Percentiles rank a stretch among this genome's conserved stretches.
Conservation (phyloP, 1,284 basidiomycete genomes). For the Fistulina hepatica region DNA sequence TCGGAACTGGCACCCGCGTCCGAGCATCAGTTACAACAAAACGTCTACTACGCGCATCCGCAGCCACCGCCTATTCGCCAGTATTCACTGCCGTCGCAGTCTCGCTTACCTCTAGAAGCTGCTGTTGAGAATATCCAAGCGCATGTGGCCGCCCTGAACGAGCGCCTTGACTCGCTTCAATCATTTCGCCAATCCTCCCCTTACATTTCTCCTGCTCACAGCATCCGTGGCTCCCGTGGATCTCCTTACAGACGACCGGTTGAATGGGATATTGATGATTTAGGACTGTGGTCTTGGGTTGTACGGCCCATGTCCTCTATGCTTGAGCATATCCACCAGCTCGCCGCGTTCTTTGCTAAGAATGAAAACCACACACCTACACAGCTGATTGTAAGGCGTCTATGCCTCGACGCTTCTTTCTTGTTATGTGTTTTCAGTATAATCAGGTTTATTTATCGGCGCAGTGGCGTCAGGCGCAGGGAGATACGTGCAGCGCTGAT, state of each 20-base stretch:
- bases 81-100: slow-evolving; percentile 29
- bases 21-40: slow-evolving; percentile 1
- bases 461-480: slow-evolving; percentile 51
- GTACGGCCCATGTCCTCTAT: slow-evolving; percentile 47
- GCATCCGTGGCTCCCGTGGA: slow-evolving; percentile 28
- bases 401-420: slow-evolving; percentile 68
- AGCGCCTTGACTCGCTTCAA: slow-evolving; percentile 62
- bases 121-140: slow-evolving; percentile 80
- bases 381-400: slow-evolving; percentile 51
- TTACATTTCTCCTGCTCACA: slow-evolving; percentile 25
- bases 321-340: slow-evolving; percentile 33
- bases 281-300: slow-evolving; percentile 73
- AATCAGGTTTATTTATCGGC: slow-evolving; percentile 50
- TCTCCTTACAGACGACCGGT: slow-evolving; percentile 30
- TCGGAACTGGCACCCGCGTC: slow-evolving; percentile 9
- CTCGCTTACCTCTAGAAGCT: slow-evolving; percentile 46
- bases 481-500: slow-evolving; percentile 55
- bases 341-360: slow-evolving; percentile 44
- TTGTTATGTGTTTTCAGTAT: slow-evolving; percentile 45
- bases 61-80: slow-evolving; percentile 24
- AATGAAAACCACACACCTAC: slow-evolving; percentile 51
- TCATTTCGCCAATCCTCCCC: slow-evolving; percentile 14
- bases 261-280: slow-evolving; percentile 58
- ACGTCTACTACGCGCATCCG: slow-evolving; percentile 28
- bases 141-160: slow-evolving; percentile 81